Conservation (phyloP, 805 yeast genomes). For the Metschnikowia lochheadii region DNA sequence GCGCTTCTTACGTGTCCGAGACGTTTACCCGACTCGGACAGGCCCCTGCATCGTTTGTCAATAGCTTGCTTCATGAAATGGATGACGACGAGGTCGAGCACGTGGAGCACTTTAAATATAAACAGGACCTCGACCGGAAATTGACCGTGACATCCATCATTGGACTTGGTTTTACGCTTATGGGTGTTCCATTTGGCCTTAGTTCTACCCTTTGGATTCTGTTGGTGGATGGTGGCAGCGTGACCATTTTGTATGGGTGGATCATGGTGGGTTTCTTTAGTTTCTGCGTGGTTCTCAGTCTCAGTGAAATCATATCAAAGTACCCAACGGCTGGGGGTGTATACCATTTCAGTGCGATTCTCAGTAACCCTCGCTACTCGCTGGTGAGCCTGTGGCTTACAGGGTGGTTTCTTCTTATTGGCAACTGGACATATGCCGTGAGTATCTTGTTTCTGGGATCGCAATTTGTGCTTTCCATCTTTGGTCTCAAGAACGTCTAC, state of each 20-base stretch:
- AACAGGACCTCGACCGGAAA: conserved; percentile 65
- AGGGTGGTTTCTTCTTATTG: conserved; percentile 71
- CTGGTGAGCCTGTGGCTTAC: conserved; percentile 67
- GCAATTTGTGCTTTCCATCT: conserved; percentile 62
- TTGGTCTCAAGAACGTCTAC: conserved; percentile 57
- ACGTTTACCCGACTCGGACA: conserved; percentile 13
- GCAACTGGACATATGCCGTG: conserved; percentile 75
- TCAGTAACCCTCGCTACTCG: conserved; percentile 57
- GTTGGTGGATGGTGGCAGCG: conserved; percentile 71
- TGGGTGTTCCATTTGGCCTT: conserved; percentile 80
- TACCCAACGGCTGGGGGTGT: conserved; percentile 75
- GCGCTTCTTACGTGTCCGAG: conserved; percentile 10
- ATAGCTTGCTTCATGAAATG: conserved; percentile 12
- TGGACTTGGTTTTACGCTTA: conserved; percentile 73
- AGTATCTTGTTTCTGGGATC: conserved; percentile 74
- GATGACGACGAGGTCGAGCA: conserved; percentile 50
- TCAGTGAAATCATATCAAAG: conserved; percentile 74
- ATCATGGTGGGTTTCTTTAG: conserved; percentile 60
- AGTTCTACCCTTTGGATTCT: conserved; percentile 71
- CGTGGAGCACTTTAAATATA: conserved; percentile 69
- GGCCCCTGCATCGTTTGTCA: conserved; percentile 18
- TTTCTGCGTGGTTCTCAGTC: conserved; percentile 60
- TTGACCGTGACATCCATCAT: conserved; percentile 66
- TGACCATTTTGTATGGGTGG: conserved; percentile 75
- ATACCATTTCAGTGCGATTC: conserved; percentile 71